Evolutionary conservation across 257 asterid species (phyloP).

Genomic region (Solanum infundibuliforme): DNA sequence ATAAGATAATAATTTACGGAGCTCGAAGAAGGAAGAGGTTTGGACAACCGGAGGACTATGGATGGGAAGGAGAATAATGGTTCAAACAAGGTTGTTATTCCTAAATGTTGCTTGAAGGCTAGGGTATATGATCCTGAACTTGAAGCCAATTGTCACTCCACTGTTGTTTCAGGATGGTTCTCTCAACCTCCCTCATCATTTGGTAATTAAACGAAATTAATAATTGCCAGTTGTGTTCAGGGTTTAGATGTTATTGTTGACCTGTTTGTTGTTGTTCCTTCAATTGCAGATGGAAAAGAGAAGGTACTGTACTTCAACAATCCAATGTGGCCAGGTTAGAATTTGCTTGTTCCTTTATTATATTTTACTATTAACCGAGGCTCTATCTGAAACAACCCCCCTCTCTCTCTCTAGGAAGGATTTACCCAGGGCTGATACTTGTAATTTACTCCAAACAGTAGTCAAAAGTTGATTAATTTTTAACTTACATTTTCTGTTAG

Average conservation of each 20-base stretch:
- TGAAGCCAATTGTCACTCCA: conserved; percentile 65
- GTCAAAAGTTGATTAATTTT: neutral
- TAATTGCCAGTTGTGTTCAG: neutral
- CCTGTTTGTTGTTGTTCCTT: conserved; percentile 1
- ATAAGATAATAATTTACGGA: conserved; percentile 67
- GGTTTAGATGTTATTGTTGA: neutral
- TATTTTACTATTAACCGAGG: neutral
- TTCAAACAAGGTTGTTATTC: conserved; percentile 34
- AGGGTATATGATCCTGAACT: conserved; percentile 51
- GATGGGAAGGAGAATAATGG: conserved; percentile 79
- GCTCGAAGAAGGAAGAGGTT: conserved; percentile 63
- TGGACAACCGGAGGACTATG: conserved; percentile 76
- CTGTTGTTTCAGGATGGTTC: conserved; percentile 97
- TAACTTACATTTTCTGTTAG: neutral
- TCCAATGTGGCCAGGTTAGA: conserved; percentile 99
- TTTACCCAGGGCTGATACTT: neutral
- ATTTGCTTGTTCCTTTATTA: neutral
- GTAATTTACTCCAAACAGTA: neutral
- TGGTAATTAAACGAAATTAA: conserved; percentile 23
- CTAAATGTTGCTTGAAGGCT: conserved; percentile 92
- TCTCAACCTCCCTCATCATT: conserved; percentile 37
- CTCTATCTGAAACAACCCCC: neutral
- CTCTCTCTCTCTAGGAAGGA: too few relatives aligned
- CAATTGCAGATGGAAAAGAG: conserved; percentile 34
- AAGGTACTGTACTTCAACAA: conserved; percentile 61